Evolutionary conservation across 176 grass and related monocot species (phyloP).

Genomic region (Carex parvula): DNA sequence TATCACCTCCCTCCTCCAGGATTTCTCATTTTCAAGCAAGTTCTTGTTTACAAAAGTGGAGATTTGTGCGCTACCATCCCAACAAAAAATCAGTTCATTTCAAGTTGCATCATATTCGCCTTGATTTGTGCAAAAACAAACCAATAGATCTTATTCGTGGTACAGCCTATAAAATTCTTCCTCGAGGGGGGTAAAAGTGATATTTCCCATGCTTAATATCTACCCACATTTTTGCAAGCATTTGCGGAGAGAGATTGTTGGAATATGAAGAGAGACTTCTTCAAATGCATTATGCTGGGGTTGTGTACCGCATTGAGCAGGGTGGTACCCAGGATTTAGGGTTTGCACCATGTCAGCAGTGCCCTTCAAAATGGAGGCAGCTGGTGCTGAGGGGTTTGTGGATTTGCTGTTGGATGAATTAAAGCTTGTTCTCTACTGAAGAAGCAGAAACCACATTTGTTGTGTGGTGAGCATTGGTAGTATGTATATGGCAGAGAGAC

Average conservation of each 20-base stretch:
- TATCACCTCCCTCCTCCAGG: conserved; percentile 49
- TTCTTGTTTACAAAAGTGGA: conserved; percentile 46
- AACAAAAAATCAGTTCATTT: conserved; percentile 47
- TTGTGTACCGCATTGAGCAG: conserved; percentile 59
- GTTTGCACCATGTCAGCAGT: conserved; percentile 59
- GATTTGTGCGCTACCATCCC: conserved; percentile 38
- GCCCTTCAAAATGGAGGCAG: conserved; percentile 47
- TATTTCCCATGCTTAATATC: conserved; percentile 55
- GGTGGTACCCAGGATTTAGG: conserved; percentile 22
- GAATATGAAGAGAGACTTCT: conserved; percentile 42
- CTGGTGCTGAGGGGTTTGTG: conserved; percentile 44
- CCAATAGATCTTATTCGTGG: conserved; percentile 46
- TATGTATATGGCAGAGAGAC: conserved; percentile 43
- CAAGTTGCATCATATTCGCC: conserved; percentile 61
- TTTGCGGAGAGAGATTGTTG: conserved; percentile 65
- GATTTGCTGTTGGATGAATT: conserved; percentile 63
- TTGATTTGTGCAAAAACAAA: conserved; percentile 53
- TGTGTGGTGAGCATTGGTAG: conserved; percentile 50
- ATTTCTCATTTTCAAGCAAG: conserved; percentile 56
- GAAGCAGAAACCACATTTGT: conserved; percentile 31
- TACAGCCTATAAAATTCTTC: conserved; percentile 76
- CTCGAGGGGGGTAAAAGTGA: conserved; percentile 48
- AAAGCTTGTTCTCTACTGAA: conserved; percentile 39
- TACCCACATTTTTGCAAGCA: conserved; percentile 64
- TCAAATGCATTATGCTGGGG: conserved; percentile 39